Base-by-base conservation (phyloP, 306 rosid species). In the Acmispon strigosus region DNA sequence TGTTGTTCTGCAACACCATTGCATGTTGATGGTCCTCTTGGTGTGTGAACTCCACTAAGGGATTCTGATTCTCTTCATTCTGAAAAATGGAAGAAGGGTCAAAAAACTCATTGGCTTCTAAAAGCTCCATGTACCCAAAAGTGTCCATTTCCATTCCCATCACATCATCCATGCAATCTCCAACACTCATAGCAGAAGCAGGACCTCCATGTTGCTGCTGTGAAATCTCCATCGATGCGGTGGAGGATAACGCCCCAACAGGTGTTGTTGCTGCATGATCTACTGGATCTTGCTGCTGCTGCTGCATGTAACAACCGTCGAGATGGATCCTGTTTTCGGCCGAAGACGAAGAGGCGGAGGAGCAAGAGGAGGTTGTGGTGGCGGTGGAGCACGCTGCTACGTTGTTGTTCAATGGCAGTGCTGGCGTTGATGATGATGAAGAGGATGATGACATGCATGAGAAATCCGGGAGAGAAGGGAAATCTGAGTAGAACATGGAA, bases 391-490 rank as follows among this genome's bases (percentile, higher is more conserved):
- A 78, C 4, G 89, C 63, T 7, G 68, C 39, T 16, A 4, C 3
- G 85, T 60, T 69, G 34, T 27, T 32, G 37, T 83, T 89, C 1
- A 83, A 70, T 9, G 91, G 86, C 0, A 68, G 80, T 39, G 81
- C 78, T 0, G 82, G 87, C 8, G 86, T 81, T 0, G 95, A 86
- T 1, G 94, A 83, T 0, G 92, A 81, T 0, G 96, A 86, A 0
- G 97, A 90, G 2, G 99, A 88, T 0, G 99, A 91, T 0, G 97
- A 94, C 99, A 94, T 86, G 97, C 99, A 91, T 36, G 99, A 82
- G 37, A 91, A 94, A 76, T 86, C 92, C 14, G 95, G 92, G 5
- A 91, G 79, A 36, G 96, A 59, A 47, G 96, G 99, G 69, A 94
- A 94, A 32, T 89, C 96, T 0, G 70, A 71, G 79, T 89, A 93